Base-by-base conservation (phyloP, 2,329 filamentous ascomycete species). In the Emergomyces africanus region DNA sequence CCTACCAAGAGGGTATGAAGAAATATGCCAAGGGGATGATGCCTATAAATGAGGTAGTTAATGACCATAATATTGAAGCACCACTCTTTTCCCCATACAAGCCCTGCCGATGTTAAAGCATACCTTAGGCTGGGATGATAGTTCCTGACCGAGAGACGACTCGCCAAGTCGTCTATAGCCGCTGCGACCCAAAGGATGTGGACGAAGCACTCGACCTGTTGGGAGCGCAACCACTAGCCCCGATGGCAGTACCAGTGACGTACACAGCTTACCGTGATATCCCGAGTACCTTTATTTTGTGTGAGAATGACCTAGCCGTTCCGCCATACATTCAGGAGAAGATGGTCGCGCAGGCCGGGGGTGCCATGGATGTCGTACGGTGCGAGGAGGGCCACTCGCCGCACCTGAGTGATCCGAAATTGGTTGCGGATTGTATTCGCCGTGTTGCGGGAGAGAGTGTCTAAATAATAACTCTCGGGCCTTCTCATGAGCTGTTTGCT, bases 351-450 rank as follows among this genome's bases (percentile, higher is more conserved):
- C 66, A 69, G 54, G 64, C 62, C 1, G 59, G 64, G 1, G 67
- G 65, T 15, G 63, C 54, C 6, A 66, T 70, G 20, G 37, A 66
- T 5, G 67, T 70, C 20, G 67, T 68, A 42, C 58, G 63, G 48
- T 70, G 68, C 25, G 56, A 69, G 33, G 68, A 70, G 57, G 68
- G 66, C 0, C 67, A 70, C 48, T 65, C 67, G 12, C 68, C 67
- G 9, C 69, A 66, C 35, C 55, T 70, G 58, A 70, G 68, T 41
- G 66, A 69, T 44, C 66, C 67, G 14, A 56, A 28, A 0, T 69
- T 66, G 39, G 61, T 70, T 28, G 64, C 65, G 23, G 62, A 62
- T 10, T 69, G 64, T 56, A 39, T 70, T 53, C 63, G 64, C 23
- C 57, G 63, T 41, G 68, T 64, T 20, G 66, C 68, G 20, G 66